Evolutionary conservation across 257 asterid genomes (phyloP).

Genomic region (Petunia axillaris): DNA sequence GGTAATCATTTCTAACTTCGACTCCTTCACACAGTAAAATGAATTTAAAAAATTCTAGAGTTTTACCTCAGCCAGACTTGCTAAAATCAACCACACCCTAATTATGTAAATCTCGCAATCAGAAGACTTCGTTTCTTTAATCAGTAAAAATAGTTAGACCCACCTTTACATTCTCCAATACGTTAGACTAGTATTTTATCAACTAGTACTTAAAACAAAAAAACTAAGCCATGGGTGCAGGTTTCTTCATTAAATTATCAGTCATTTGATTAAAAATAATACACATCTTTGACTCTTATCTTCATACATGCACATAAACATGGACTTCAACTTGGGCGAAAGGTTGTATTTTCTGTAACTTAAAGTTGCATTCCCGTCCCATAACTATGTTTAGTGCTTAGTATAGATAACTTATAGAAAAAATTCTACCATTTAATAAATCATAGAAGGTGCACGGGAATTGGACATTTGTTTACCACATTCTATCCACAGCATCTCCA

Average conservation of each 20-base stretch:
- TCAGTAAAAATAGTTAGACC: neutral
- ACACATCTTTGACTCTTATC: neutral
- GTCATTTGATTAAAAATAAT: neutral
- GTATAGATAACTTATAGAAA: neutral
- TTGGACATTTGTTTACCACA: neutral
- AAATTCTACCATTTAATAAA: neutral
- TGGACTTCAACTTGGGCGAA: neutral
- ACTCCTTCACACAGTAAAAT: neutral
- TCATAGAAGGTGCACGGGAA: neutral
- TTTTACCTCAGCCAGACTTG: neutral
- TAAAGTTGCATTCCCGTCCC: neutral
- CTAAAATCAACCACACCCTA: neutral
- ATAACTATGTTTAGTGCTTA: neutral
- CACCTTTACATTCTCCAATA: neutral
- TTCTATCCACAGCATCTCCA: neutral
- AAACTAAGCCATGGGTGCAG: neutral
- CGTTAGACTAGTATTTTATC: neutral
- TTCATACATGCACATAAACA: neutral
- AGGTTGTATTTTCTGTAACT: neutral
- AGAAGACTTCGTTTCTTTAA: too few species aligned
- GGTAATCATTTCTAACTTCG: neutral
- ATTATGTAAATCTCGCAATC: neutral
- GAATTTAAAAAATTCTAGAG: neutral
- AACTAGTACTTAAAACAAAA: neutral
- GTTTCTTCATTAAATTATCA: neutral